Conservation (phyloP, 768 basidiomycete genomes). For the Rhodotorula babjevae region DNA sequence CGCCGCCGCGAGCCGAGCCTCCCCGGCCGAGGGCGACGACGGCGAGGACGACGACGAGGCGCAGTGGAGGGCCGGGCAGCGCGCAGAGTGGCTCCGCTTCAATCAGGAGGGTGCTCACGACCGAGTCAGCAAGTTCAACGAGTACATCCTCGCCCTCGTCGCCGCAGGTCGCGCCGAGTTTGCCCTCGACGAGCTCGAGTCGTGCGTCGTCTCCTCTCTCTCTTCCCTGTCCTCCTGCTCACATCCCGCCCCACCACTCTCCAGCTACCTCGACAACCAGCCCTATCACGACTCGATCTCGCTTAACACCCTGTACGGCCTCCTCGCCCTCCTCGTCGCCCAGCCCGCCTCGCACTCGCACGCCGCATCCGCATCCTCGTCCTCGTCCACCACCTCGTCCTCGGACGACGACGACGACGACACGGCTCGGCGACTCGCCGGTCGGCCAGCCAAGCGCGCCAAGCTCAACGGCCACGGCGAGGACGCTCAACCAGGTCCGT, state of each 20-base stretch:
- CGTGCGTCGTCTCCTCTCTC: slow-evolving; percentile 9
- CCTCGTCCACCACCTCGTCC: not conserved
- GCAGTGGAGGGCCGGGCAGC: not conserved
- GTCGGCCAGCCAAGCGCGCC: not conserved
- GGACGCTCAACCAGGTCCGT: not conserved
- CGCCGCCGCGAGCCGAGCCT: not conserved
- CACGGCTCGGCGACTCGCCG: not conserved
- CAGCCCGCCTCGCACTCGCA: not conserved
- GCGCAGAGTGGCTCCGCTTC: slow-evolving; percentile 32
- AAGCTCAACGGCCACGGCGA: not conserved
- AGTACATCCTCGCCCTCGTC: slow-evolving; percentile 31
- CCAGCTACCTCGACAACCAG: slow-evolving; percentile 35
- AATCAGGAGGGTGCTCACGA: slow-evolving; percentile 27
- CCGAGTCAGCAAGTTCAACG: slow-evolving; percentile 28
- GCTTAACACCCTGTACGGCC: slow-evolving; percentile 30
- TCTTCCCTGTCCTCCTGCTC: not conserved
- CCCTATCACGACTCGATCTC: slow-evolving; percentile 37
- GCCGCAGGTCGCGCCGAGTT: slow-evolving; percentile 13
- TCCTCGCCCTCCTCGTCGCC: slow-evolving; percentile 30
- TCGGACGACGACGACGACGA: not conserved
- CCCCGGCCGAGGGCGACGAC: not conserved
- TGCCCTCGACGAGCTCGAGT: slow-evolving; percentile 37
- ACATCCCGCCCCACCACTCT: not conserved
- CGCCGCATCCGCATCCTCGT: not conserved
- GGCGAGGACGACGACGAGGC: slow-evolving; percentile 19